A percentile compares a stretch with the other conserved stretches of the same genome.
Conservation (phyloP, 2,329 filamentous ascomycete species). For the Neopestalotiopsis sp. region DNA sequence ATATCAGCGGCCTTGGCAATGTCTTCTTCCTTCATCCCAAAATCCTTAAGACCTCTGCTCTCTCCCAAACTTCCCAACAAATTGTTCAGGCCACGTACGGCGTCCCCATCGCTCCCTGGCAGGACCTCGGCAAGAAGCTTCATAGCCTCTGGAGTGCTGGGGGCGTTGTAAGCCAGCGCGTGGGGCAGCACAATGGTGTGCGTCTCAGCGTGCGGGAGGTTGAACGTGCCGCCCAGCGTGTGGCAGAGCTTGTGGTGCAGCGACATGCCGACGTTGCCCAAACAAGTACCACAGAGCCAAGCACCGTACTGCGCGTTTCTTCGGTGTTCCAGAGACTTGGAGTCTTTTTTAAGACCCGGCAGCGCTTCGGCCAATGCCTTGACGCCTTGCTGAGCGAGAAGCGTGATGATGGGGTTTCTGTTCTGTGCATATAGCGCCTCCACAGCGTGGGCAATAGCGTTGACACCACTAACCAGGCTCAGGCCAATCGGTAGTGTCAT, state of each 20-base stretch:
- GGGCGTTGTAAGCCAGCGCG: slow-evolving; percentile 66
- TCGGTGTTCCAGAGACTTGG: slow-evolving; percentile 50
- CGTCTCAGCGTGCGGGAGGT: slow-evolving; percentile 68
- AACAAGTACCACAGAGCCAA: slow-evolving; percentile 66
- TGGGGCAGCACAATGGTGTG: slow-evolving; percentile 69
- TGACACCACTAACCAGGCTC: slow-evolving; percentile 64
- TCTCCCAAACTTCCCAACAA: slow-evolving; percentile 59
- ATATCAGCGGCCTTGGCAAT: slow-evolving; percentile 65
- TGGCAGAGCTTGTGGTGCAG: slow-evolving; percentile 74
- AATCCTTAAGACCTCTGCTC: slow-evolving; percentile 55
- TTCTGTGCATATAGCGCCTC: slow-evolving; percentile 68
- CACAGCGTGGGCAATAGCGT: slow-evolving; percentile 70
- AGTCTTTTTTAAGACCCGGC: slow-evolving; percentile 54
- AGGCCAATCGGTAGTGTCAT: slow-evolving; percentile 59
- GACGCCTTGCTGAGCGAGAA: slow-evolving; percentile 64
- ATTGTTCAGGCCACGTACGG: slow-evolving; percentile 60
- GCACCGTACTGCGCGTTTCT: slow-evolving; percentile 64
- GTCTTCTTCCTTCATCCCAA: slow-evolving; percentile 64
- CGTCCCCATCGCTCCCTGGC: slow-evolving; percentile 62
- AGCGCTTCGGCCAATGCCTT: slow-evolving; percentile 57
- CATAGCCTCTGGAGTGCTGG: slow-evolving; percentile 57
- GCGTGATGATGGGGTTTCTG: slow-evolving; percentile 62
- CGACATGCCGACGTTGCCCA: slow-evolving; percentile 65
- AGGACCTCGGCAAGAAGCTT: slow-evolving; percentile 55
- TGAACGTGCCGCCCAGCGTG: slow-evolving; percentile 66